A percentile compares a stretch with the other conserved stretches of the same genome.
Evolutionary conservation across 345 rosid species (phyloP).

Genomic region (Syzygium aqueum): DNA sequence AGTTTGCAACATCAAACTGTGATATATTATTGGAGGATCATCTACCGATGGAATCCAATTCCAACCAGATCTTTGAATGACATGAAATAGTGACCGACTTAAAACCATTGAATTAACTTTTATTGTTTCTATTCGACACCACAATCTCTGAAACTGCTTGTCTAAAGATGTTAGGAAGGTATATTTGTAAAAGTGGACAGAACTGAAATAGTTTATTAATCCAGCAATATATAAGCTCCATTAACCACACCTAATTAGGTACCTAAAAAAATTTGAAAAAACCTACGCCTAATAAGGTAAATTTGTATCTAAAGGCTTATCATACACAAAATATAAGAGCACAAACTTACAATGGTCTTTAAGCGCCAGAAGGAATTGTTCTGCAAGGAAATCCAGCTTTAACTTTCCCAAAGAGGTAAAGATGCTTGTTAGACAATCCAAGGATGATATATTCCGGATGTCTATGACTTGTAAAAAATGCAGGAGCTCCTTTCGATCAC

Average conservation of each 20-base stretch:
- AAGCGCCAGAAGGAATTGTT: constrained; percentile 40
- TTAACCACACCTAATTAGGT: neutral
- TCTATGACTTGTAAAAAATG: constrained; percentile 51
- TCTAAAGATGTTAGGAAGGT: neutral
- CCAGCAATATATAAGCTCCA: neutral
- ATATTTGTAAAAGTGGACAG: neutral
- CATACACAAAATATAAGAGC: neutral
- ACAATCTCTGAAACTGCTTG: neutral
- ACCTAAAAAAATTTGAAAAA: neutral
- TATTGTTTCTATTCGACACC: neutral
- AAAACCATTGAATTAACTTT: neutral
- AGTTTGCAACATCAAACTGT: neutral
- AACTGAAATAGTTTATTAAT: neutral
- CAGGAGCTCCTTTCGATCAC: constrained; percentile 45
- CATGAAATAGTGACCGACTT: neutral
- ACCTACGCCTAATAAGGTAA: neutral
- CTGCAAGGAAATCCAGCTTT: constrained; percentile 38
- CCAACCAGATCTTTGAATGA: neutral
- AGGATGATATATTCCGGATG: constrained; percentile 39
- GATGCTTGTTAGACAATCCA: constrained; percentile 22
- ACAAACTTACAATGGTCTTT: constrained; percentile 36
- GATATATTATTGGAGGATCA: neutral
- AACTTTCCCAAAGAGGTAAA: constrained; percentile 61
- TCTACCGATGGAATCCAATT: neutral
- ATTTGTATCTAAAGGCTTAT: neutral